Conservation (phyloP, 225 moss, liverwort and hornwort genomes). For the Bryum argenteum region DNA sequence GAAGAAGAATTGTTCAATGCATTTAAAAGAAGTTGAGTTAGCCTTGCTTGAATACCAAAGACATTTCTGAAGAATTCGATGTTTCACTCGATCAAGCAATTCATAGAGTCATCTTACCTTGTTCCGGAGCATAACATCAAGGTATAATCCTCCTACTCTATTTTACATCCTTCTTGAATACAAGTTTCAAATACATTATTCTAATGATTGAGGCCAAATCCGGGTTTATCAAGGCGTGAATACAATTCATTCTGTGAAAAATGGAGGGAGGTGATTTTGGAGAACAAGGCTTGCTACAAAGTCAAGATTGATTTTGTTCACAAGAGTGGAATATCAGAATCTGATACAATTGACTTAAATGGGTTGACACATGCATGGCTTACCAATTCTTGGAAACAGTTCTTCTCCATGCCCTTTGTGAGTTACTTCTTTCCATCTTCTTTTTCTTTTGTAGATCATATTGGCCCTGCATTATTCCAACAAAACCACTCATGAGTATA, state of each 20-base stretch:
- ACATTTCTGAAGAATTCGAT: background rate
- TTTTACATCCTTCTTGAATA: too few species aligned
- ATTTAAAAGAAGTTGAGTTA: background rate
- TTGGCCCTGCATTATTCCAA: background rate
- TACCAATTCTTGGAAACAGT: background rate
- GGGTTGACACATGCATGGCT: background rate
- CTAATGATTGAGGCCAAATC: too few species aligned
- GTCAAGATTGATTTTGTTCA: background rate
- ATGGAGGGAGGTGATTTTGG: background rate
- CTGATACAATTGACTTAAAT: background rate
- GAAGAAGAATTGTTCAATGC: background rate
- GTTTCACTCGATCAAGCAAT: background rate
- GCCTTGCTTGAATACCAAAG: background rate
- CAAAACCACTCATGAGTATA: background rate
- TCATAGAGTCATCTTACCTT: background rate
- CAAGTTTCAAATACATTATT: too few species aligned
- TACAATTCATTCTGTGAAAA: background rate
- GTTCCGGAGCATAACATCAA: background rate
- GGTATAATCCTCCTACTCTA: background rate
- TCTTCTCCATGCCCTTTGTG: background rate
- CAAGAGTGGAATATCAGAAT: background rate
- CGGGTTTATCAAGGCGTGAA: background rate
- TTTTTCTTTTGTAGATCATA: background rate
- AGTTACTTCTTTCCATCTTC: too few species aligned
- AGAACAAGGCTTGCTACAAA: background rate